Evolutionary conservation across 1,284 basidiomycete species (phyloP), one percentile per base, ranked within the genome.

Genomic region (Rhodotorula sp.): DNA sequence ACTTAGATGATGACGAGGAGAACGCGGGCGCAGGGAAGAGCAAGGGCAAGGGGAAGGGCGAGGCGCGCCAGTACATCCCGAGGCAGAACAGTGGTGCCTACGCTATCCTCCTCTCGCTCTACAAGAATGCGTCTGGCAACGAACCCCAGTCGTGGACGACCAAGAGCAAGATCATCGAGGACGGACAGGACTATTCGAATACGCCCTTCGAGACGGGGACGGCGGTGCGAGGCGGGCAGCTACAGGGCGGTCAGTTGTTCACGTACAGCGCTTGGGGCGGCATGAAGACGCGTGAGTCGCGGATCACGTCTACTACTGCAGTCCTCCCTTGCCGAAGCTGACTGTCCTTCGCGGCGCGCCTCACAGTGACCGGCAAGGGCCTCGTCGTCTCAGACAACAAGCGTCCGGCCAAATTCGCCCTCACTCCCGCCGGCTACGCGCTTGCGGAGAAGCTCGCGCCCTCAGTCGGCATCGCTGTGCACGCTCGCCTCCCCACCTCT

Each of bases 61-160:
- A 66, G 54, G 47, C 47, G 37, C 66, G 64, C 51, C 62, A 48
- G n/a, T 75, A 75, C 68, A 50, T 75, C 31, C 74, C 74, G 4
- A 55, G 54, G 16, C 31, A 66, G 30, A 28, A 62, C n/a, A 64
- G 64, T 16, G 71, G 74, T 3, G 34, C 71, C 31, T 75, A 71
- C 56, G 74, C 71, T 7, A 68, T 75, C 60, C 59, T 73, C 26
- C 30, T 75, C 51, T 63, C 59, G 11, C 50, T 75, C 40, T 75
- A 75, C 69, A 46, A 46, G 31, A 48, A 56, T 58, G 53, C 54
- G 5, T 59, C 62, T 16, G 59, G 31, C 51, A 68, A 67, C 34
- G 72, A 71, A n/a, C 67, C 28, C 6, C 52, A 64, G 44, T 16
- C 4, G 13, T 65, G 64, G 62, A 53, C 54, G 30, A 59, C 54